Percentiles rank a stretch among this genome's conserved stretches.
Evolutionary conservation across 176 grass and related monocot species (phyloP).

Genomic region (Tillandsia fasciculata): DNA sequence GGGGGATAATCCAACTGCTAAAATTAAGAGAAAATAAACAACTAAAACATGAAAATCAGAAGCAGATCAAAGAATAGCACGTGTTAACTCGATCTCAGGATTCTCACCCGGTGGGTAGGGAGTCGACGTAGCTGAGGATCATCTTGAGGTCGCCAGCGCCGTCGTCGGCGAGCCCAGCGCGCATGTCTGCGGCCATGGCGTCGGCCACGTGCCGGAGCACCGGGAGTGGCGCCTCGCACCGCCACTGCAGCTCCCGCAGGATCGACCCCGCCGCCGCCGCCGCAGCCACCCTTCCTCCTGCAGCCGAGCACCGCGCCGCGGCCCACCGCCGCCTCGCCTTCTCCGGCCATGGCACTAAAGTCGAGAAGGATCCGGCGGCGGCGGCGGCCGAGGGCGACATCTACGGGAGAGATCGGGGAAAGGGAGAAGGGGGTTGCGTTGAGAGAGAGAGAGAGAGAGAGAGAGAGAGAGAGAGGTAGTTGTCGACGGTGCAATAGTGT

Average conservation of each 20-base stretch:
- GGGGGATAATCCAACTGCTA: too few relatives aligned
- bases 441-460: background rate
- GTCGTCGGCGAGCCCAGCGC: slow-evolving; percentile 9
- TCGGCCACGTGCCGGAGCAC: slow-evolving; percentile 32
- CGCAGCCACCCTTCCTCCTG: background rate
- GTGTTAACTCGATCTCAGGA: too few relatives aligned
- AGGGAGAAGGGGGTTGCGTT: background rate
- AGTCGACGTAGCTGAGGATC: slow-evolving; percentile 49
- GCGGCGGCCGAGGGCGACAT: slow-evolving; percentile 10
- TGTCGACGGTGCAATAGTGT: background rate
- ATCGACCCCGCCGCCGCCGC: background rate
- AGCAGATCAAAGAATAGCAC: background rate
- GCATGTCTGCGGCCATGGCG: slow-evolving; percentile 29
- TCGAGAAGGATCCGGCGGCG: slow-evolving; percentile 11
- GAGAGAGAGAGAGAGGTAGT: background rate
- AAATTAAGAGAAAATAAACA: background rate
- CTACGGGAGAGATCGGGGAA: background rate
- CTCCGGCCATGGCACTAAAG: background rate
- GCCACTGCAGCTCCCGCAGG: slow-evolving; percentile 23
- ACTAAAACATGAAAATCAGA: background rate
- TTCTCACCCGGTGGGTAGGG: slow-evolving; percentile 30
- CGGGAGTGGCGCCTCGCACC: slow-evolving; percentile 28
- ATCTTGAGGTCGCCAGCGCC: slow-evolving; percentile 34
- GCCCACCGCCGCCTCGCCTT: background rate
- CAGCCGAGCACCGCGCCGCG: slow-evolving; percentile 16